Evolutionary conservation across 176 grass and related monocot species (phyloP), one percentile per base, ranked within the genome.

Genomic region (Secale cereale): DNA sequence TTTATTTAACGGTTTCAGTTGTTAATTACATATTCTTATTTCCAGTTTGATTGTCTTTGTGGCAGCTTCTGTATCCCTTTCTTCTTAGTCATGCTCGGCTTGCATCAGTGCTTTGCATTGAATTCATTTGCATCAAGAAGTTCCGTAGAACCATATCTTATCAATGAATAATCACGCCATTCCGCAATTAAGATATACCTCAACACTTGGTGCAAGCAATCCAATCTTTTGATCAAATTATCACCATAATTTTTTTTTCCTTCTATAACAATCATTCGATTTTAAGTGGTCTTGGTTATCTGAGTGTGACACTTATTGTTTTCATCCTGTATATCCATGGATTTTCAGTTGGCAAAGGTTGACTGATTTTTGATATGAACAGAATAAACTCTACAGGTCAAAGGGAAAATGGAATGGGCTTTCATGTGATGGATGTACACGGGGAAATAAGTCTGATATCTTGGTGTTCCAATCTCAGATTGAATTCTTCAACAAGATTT

Each of bases 331-430:
- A 54, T 57, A 57, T 57, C 52, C 52, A 22, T 57, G 19, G 7
- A 57, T 57, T 57, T 57, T 8, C 52, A 22, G 52, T 57, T 57
- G 3, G 19, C 52, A 57, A 57, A 22, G 7, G 19, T 57, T 57
- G 52, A 22, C 19, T 57, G 52, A 40, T 93, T 16, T 52, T 52
- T 52, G 48, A 52, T 19, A 52, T 19, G 48, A 52, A 52, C 48
- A 52, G 48, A 52, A 7, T 52, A 52, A 52, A 52, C 48, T 52
- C 48, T 52, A 19, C 48, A 52, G 48, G 48, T 52, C 48, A 19
- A 52, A 52, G 2, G 48, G 48, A 52, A 95, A 98, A 91, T 94
- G 95, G 95, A 95, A 93, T 63, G 95, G 94, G 86, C 95, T 95
- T 90, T 26, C 91, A 30, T 91, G 91, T 11, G 60, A 63, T 63